Evolutionary conservation across 2,329 filamentous ascomycete species (phyloP), one percentile per base, ranked within the genome.

Genomic region (Domatiomyces catenatus): DNA sequence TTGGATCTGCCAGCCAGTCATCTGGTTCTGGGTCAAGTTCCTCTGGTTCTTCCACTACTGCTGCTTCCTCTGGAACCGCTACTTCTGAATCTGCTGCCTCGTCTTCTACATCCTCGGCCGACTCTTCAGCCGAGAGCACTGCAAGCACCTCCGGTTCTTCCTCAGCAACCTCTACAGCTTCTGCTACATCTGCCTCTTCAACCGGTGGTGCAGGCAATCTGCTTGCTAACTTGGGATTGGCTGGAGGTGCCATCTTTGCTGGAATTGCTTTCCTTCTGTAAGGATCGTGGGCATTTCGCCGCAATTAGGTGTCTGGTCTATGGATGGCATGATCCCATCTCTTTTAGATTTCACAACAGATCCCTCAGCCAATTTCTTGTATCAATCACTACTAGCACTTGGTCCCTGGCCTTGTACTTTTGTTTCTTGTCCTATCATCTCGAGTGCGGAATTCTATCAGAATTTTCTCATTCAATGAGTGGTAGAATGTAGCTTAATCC

Each of bases 1-100:
- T 58, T 42, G 54, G 54, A 32, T 51, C 54, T 5, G 50, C 8
- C 42, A 19, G 18, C 18, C 8, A 42, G 8, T 18, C 20, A 10
- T 22, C 45, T 18, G 28, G 8, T 10, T 24, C 18, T 8, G 12
- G 19, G 6, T 17, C 17, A 12, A 26, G 20, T 28, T 32, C 45
- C 5, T 12, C 20, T 8, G 45, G 20, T 8, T 47, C 45, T 12
- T 26, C 20, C 45, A 26, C 20, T 4, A 32, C 45, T 28, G 18
- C 45, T 28, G 26, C 20, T 15, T 39, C 32, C 32, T 39, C 32
- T 39, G 32, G 32, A 39, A 15, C 32, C 15, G 32, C 32, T 39
- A 15, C 32, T 2, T 39, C 32, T n/a, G n/a, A n/a, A 39, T 15
- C 32, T 39, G 32, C 32, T 39, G 15, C 32, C 7, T 39, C 32